Base-by-base conservation (phyloP, 148 eudicot genomes). In the Arbutus unedo region DNA sequence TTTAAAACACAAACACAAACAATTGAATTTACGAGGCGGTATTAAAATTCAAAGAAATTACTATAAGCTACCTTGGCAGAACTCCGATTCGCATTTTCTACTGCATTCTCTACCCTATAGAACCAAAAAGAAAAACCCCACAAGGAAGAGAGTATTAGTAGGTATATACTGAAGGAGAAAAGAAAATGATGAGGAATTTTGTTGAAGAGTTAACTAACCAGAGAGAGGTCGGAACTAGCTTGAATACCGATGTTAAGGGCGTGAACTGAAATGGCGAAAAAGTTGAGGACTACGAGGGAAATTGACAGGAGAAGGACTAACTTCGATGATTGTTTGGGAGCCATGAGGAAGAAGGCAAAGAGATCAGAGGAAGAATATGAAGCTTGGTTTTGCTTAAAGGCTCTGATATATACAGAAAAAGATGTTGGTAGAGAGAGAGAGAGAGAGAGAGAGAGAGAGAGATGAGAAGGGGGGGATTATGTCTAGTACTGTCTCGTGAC, bases 51-150 rank as follows among this genome's bases (percentile, higher is more conserved):
- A 41, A 70, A 70, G 54, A 0, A 9, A 50, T 50, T 5, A 50
- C 19, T 2, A 4, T 82, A 38, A 14, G 5, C 2, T 83, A 91
- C 92, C 86, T 76, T 87, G 81, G 79, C 93, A 90, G 86, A 85
- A 91, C 66, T 88, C 82, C 18, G 93, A 91, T 90, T 91, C 93
- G 77, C 93, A 91, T 60, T 77, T 89, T 76, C 89, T 87, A 77
- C 93, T 91, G 87, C 93, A 90, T 44, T 85, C 89, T 80, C 87
- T 88, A 45, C 86, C 75, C 93, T 91, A 83, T 62, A 81, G 73
- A 0, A 25, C 15, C 71, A 4, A 82, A 57, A 23, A 3, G 4
- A 3, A 45, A 14, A 74, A 43, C 25, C n/a, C 3, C 31, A 47
- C 14, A 49, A 7, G 3, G 8, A 14, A 10, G 49, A 55, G 49